phyloP scores from a whole-genome alignment of 169 alveolate species.

The Plasmodium fragile region DNA sequence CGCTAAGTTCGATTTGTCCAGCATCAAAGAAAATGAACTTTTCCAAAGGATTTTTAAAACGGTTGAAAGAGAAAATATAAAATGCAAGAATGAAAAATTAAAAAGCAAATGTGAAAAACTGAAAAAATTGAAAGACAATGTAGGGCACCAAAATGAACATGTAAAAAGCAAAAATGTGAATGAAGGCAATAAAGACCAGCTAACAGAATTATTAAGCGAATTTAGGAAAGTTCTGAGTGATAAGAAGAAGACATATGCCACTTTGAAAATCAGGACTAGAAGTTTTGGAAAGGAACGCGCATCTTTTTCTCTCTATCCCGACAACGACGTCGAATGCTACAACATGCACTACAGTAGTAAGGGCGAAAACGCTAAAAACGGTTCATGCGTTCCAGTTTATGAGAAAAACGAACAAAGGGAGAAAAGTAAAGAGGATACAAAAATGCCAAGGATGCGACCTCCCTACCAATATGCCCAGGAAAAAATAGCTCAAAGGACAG shows the following conservation, averaged over 20 bases:
- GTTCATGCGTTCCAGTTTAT: not conserved
- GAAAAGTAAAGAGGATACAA: not conserved
- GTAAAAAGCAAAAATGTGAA: constrained; percentile 10
- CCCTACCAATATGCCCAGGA: not conserved
- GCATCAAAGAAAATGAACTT: constrained; percentile 21
- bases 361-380: not conserved
- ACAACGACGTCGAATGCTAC: not conserved
- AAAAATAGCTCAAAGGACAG: not conserved
- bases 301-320: not conserved
- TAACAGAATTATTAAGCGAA: constrained; percentile 4
- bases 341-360: not conserved
- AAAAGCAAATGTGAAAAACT: constrained; percentile 18
- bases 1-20: constrained; percentile 5
- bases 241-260: constrained; percentile 15
- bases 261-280: constrained; percentile 10
- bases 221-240: constrained; percentile 12
- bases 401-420: not conserved
- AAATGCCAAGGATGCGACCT: not conserved
- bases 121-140: not conserved
- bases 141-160: constrained; percentile 1
- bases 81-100: constrained; percentile 39
- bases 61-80: constrained; percentile 42
- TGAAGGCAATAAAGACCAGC: constrained; percentile 2
- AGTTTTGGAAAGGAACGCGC: not conserved
- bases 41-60: constrained; percentile 58